Evolutionary conservation across 192 early-diverging fungal species (phyloP).

Genomic region (Coemansia biformis): DNA sequence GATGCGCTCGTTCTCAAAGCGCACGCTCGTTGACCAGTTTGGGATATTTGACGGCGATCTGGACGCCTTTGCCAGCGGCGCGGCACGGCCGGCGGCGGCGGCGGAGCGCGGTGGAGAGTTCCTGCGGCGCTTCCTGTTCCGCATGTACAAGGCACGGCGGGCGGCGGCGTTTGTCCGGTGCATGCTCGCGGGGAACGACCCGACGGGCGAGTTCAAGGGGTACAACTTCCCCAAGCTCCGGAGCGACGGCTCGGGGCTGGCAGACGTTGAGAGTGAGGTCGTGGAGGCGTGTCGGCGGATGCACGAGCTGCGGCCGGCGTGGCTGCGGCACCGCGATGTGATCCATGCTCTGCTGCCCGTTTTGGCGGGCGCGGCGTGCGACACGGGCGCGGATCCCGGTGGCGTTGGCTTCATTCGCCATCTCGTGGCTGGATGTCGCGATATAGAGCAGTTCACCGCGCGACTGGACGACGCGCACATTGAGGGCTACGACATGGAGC

Average conservation of each 20-base stretch:
- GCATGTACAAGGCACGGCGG: constrained; percentile 19
- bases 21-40: constrained; percentile 28
- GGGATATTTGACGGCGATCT: constrained; percentile 40
- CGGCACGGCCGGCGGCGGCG: constrained; percentile 6
- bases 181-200: constrained; percentile 32
- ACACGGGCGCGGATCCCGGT: constrained; percentile 4
- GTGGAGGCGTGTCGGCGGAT: constrained; percentile 14
- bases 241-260: constrained; percentile 14
- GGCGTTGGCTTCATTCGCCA: constrained; percentile 11
- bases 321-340: constrained; percentile 25
- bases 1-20: constrained; percentile 11
- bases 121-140: constrained; percentile 7
- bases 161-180: constrained; percentile 31
- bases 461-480: constrained; percentile 13
- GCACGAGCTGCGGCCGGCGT: constrained; percentile 3
- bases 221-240: constrained; percentile 35
- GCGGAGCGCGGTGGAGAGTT: constrained; percentile 18
- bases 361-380: constrained; percentile 8
- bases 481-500: constrained; percentile 29
- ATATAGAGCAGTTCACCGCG: constrained; percentile 12
- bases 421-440: constrained; percentile 10
- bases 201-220: constrained; percentile 24
- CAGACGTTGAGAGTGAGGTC: constrained; percentile 23
- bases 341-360: constrained; percentile 33
- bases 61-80: constrained; percentile 13